Evolutionary conservation across 805 yeast species (phyloP), one percentile per base, ranked within the genome.

Genomic region (Teunomyces pallodes): DNA sequence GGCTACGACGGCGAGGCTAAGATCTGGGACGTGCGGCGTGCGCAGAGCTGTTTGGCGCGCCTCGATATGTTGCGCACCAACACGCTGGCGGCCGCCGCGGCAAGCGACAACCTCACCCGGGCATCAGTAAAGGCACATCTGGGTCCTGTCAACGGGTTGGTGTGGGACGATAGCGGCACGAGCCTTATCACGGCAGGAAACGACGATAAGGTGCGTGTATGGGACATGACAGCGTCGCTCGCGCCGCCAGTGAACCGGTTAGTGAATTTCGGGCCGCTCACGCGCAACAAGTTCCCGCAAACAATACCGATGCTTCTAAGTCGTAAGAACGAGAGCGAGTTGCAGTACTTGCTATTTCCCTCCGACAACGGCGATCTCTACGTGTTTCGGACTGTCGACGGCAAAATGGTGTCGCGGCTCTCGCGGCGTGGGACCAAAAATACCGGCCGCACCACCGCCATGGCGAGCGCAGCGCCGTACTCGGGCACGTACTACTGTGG

Each of bases 11-110:
- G 97, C 0, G 84, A 84, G 41, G 83, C 87, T 7, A 76, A 87
- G 45, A 61, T 91, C 0, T 91, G 97, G 97, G 98, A 91, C 61
- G 77, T 90, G 9, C 68, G 98, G 42, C 69, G 86, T 42, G 80
- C 88, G 20, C 72, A 75, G 13, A 77, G 86, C 31, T 84, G 89
- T 57, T 64, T 88, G 20, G 75, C 83, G 39, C 74, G 82, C 12
- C 65, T 89, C 49, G 91, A 89, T 59, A 70, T 81, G 71, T 64
- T 74, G 36, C 66, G 76, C 13, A 76, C 82, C 1, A 70, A 67
- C 41, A 50, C 49, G 46, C 24, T 20, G 24, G 6, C 54, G 51
- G 20, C 46, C 49, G 9, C 51, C 54, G 16, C 33, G 48, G 29
- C 58, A 52, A 26, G 48, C 5, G 60, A 61, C 30, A 70, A 71